These are phyloP conservation scores for Pythium oligandrum DNA, from an alignment of 352 stramenopile species.

Conservation along the genomic window DNA sequence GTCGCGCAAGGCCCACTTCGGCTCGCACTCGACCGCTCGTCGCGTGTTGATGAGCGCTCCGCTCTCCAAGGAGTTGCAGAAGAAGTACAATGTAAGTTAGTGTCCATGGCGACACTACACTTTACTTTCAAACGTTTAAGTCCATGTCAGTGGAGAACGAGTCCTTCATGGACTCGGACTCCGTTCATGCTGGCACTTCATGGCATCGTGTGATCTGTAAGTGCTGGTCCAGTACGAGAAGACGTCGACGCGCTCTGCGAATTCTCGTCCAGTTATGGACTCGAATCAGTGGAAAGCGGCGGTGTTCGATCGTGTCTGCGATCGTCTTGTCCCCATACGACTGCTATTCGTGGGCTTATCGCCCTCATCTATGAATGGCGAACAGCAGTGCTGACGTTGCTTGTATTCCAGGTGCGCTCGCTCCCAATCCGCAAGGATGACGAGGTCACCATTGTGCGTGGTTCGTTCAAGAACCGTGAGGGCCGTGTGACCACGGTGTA, in stretches of 20 bases:
- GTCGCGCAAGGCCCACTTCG: conserved; percentile 99
- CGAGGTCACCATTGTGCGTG: conserved; percentile 97
- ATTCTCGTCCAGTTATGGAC: too few relatives aligned
- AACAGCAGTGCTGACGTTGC: too few relatives aligned
- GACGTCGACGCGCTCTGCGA: neutral
- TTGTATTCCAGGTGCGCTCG: conserved; percentile 85
- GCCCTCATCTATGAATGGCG: too few relatives aligned
- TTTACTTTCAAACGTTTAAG: conserved; percentile 87
- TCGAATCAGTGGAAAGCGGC: too few relatives aligned
- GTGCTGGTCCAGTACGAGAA: conserved; percentile 39
- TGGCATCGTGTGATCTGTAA: conserved; percentile 85
- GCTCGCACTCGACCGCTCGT: conserved; percentile 94
- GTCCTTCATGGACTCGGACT: neutral
- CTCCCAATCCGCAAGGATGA: conserved; percentile 99
- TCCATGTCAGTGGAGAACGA: conserved; percentile 64
- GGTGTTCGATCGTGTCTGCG: too few relatives aligned
- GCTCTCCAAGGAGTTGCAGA: conserved; percentile 99
- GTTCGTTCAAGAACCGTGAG: conserved; percentile 97
- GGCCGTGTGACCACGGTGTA: conserved; percentile 98
- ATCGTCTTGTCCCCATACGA: too few relatives aligned
- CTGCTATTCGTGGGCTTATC: too few relatives aligned
- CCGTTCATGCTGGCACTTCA: conserved; percentile 75
- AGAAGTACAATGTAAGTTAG: conserved; percentile 98
- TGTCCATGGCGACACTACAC: conserved; percentile 33
- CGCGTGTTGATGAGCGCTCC: conserved; percentile 97